phyloP scores from a whole-genome alignment of 1,284 basidiomycete genomes.

The Ceratobasidium sp. region DNA sequence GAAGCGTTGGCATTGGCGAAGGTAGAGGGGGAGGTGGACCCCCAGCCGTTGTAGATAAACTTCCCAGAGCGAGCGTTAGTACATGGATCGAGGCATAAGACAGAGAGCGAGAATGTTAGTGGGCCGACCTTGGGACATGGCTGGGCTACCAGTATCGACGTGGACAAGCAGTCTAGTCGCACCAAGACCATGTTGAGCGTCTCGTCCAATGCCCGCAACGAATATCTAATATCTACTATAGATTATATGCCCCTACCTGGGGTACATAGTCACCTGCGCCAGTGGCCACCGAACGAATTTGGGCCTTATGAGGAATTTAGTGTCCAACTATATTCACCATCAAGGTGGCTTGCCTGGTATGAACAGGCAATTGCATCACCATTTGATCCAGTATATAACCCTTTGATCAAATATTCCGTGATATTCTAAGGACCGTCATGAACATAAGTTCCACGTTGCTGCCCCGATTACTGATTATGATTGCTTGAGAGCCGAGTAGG shows the following conservation, averaged over 20 bases:
- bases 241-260: conserved; percentile 43
- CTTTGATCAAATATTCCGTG: conserved; percentile 56
- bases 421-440: no score
- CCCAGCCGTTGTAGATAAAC: conserved; percentile 69
- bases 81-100: conserved; percentile 15
- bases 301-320: conserved; percentile 57
- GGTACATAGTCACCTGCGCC: conserved; percentile 56
- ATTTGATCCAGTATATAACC: conserved; percentile 40
- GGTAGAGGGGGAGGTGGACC: conserved; percentile 61
- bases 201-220: conserved; percentile 64
- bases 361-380: conserved; percentile 34
- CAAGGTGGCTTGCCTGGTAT: conserved; percentile 16
- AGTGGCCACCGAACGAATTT: conserved; percentile 68
- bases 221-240: conserved; percentile 47
- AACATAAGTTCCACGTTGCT: conserved; percentile 52
- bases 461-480: conserved; percentile 50
- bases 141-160: conserved; percentile 67
- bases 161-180: conserved; percentile 68
- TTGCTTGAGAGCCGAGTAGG: conserved; percentile 53
- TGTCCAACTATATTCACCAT: conserved; percentile 14
- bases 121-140: conserved; percentile 60
- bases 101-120: neutral
- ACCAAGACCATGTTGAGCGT: conserved; percentile 61
- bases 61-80: conserved; percentile 48
- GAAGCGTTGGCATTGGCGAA: conserved; percentile 66